Base-by-base conservation (phyloP, 129 eudicot species). In the Pseudognaphalium luteoalbum region DNA sequence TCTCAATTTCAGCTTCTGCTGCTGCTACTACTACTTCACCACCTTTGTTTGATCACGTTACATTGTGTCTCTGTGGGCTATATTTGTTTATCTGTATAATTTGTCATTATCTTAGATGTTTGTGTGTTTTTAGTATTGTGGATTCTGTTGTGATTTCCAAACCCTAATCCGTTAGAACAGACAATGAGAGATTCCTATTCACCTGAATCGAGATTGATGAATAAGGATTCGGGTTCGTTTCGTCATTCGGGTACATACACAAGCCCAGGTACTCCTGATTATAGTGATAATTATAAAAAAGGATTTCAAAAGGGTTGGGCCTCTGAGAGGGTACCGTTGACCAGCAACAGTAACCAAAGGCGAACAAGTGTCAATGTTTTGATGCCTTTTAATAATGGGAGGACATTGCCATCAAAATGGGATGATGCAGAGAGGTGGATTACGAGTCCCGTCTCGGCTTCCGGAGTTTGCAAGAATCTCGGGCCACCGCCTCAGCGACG, bases 351-450 rank as follows among this genome's bases (percentile, higher is more conserved):
- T 35, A 82, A 82, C 70, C 51, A 82, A 29, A 87, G 97, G 80
- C 88, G 85, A 73, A 74, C 87, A 0, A 83, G 80, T 75, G 80
- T 92, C 4, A 82, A 88, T 54, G 85, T 87, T 3, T 70, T 92
- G 62, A 79, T 88, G 88, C 97, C 97, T 50, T 89, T 92, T 76
- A 87, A 82, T 57, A 86, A 85, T 61, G 96, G 96, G 20, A 84
- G 98, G 70, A 34, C 98, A 41, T 67, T 90, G 82, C 98, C 98
- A 61, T 92, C 98, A 0, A 92, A 92, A 73, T 92, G 98, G 98
- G 98, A 90, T 52, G 98, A 92, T 78, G 98, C 98, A 7, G 98
- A 92, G 75, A 84, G 98, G 74, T 92, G 98, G 99, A 95, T 95
- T 80, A 87, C 94, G 3, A 94, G 99, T 74, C 99, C 99, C 0